These are phyloP conservation scores for Spergularia azorica DNA, from an alignment of 179 eudicot species.

Conservation along the genomic window DNA sequence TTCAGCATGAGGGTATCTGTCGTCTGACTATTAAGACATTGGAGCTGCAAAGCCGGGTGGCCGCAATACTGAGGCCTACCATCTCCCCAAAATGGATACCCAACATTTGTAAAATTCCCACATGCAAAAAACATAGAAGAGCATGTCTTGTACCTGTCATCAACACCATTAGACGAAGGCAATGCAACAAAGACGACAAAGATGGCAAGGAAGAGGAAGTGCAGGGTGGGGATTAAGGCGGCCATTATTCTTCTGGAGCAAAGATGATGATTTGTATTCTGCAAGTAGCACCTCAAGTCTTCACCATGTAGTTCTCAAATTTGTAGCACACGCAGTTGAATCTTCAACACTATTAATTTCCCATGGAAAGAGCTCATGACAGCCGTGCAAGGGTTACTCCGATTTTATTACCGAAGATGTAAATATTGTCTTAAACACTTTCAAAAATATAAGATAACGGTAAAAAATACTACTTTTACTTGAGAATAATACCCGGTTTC, in stretches of 20 bases:
- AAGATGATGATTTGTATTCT: not conserved
- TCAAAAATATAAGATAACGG: too few species aligned
- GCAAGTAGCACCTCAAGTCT: too few species aligned
- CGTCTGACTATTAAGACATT: not conserved
- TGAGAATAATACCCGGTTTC: too few species aligned
- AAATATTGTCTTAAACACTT: too few species aligned
- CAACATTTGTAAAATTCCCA: slow-evolving; percentile 6
- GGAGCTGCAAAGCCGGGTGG: slow-evolving; percentile 23
- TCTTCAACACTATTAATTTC: too few species aligned
- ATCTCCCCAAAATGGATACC: slow-evolving; percentile 27
- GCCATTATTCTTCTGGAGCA: not conserved
- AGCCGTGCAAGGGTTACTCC: too few species aligned
- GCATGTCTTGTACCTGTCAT: not conserved
- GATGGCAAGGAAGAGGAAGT: not conserved
- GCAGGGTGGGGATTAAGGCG: not conserved
- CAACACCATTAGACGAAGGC: not conserved
- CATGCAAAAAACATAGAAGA: slow-evolving; percentile 11
- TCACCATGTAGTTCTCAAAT: too few species aligned
- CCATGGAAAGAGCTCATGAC: too few species aligned
- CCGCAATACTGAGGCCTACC: slow-evolving; percentile 24
- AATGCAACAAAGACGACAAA: not conserved
- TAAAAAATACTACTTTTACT: too few species aligned
- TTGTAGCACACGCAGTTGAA: too few species aligned
- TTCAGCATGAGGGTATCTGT: not conserved
- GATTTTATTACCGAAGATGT: too few species aligned